These are phyloP conservation scores for Astrephomene gubernaculifera DNA, from an alignment of 139 green algal genomes.

Conservation along the genomic window DNA sequence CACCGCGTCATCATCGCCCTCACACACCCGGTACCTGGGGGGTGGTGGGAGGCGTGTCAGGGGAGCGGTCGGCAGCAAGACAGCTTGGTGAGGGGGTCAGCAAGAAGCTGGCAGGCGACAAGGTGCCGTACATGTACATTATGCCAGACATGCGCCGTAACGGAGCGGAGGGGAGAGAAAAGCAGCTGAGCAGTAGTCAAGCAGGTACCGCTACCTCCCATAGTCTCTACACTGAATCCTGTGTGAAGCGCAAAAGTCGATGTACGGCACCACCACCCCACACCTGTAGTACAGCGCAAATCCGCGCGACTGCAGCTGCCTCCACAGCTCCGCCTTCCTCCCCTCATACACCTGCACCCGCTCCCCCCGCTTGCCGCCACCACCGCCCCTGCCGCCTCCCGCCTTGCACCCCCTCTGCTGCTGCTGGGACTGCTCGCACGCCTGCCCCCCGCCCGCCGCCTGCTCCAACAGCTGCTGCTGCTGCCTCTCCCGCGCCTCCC, in stretches of 20 bases:
- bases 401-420: background rate
- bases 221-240: background rate
- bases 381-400: background rate
- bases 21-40: constrained; percentile 1
- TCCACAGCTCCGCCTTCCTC: constrained; percentile 25
- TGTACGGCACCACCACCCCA: background rate
- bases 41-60: background rate
- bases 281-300: constrained; percentile 31
- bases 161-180: background rate
- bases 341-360: background rate
- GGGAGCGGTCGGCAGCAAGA: background rate
- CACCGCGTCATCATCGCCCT: constrained; percentile 4
- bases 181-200: background rate
- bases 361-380: background rate
- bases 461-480: too few species aligned
- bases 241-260: too few species aligned
- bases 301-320: constrained; percentile 23
- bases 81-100: too few species aligned
- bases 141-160: too few species aligned
- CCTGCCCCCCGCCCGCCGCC: too few species aligned
- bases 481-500: too few species aligned
- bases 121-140: too few species aligned
- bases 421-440: background rate
- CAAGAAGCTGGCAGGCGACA: too few species aligned
- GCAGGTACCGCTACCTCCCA: background rate